Conservation (phyloP, 768 basidiomycete genomes). For the Boletellus emodensis region DNA sequence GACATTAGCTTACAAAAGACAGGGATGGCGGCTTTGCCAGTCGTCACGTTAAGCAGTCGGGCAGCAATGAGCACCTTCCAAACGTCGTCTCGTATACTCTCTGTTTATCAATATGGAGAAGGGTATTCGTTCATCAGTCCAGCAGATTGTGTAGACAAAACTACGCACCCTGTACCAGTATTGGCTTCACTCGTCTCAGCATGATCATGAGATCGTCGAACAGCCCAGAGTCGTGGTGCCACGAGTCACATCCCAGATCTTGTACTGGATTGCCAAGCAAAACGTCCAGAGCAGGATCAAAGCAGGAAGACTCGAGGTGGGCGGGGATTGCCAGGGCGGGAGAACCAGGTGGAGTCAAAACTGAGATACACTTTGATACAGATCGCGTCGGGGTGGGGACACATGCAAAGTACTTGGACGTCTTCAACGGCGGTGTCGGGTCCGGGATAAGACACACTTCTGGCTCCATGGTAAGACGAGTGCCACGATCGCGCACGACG, state of each 20-base stretch:
- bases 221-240: slow-evolving; percentile 3
- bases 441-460: neutral
- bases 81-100: slow-evolving; percentile 50
- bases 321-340: slow-evolving; percentile 4
- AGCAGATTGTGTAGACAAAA: neutral
- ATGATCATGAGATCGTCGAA: slow-evolving; percentile 25
- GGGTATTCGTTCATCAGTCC: neutral
- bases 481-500: too few species aligned
- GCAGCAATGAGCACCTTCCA: slow-evolving; percentile 71
- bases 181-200: slow-evolving; percentile 28
- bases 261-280: neutral
- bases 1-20: slow-evolving; percentile 55
- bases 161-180: slow-evolving; percentile 28
- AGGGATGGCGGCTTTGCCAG: slow-evolving; percentile 60
- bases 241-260: neutral
- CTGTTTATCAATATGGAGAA: slow-evolving; percentile 27
- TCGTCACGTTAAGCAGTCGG: slow-evolving; percentile 67
- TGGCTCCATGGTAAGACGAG: neutral
- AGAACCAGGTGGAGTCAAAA: slow-evolving; percentile 1
- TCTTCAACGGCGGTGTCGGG: neutral
- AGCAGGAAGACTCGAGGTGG: slow-evolving; percentile 4
- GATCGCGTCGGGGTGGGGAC: neutral
- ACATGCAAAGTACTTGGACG: slow-evolving; percentile 21
- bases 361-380: neutral
- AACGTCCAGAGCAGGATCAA: neutral